These are phyloP conservation scores for Silybum marianum DNA, from an alignment of 129 eudicot species.

Conservation along the genomic window DNA sequence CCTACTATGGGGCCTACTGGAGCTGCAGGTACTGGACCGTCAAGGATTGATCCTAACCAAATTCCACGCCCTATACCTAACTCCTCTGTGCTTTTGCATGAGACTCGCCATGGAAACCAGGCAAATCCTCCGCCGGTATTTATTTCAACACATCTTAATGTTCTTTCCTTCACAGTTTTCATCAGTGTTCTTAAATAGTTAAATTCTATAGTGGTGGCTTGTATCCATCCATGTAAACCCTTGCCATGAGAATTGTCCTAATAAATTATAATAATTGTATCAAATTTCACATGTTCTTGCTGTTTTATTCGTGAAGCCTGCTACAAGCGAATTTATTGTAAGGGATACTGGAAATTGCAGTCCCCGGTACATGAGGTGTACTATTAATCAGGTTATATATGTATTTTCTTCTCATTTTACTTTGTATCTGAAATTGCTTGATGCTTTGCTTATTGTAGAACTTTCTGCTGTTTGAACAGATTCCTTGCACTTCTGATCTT, in stretches of 20 bases:
- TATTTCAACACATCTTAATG: not conserved
- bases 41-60: constrained; percentile 88
- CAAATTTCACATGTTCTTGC: not conserved
- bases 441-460: constrained; percentile 14
- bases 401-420: constrained; percentile 19
- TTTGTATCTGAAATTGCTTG: constrained; percentile 2
- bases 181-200: too few species aligned
- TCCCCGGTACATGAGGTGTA: constrained; percentile 97
- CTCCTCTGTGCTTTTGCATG: constrained; percentile 67
- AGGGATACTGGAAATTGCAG: constrained; percentile 99
- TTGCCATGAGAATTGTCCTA: not conserved
- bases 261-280: not conserved
- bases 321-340: constrained; percentile 89
- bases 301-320: constrained; percentile 63
- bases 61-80: constrained; percentile 88
- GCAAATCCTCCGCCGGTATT: constrained; percentile 99
- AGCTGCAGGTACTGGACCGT: constrained; percentile 58
- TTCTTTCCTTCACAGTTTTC: too few species aligned
- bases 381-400: constrained; percentile 76
- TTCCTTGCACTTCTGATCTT: constrained; percentile 89
- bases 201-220: not conserved
- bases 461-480: constrained; percentile 49
- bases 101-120: constrained; percentile 94
- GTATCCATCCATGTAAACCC: not conserved
- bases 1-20: constrained; percentile 69